Evolutionary conservation across 2,329 filamentous ascomycete species (phyloP), one percentile per base, ranked within the genome.

Genomic region (Monilinia polystroma): DNA sequence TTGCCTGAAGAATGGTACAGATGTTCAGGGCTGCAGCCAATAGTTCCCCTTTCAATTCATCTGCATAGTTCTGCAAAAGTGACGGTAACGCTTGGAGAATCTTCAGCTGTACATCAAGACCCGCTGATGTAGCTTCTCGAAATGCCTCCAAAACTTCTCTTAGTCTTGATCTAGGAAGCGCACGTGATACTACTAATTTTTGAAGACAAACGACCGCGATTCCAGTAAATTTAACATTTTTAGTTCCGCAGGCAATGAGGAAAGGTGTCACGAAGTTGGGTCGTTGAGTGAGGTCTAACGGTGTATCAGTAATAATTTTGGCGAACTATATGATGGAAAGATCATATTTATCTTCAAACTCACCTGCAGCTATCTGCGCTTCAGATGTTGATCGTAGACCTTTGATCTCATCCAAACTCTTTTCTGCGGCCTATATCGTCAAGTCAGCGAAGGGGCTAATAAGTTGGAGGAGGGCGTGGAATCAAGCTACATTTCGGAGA

Each of bases 71-170:
- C 72, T 97, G 93, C 32, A 98, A 80, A 47, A 99, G 79, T 1
- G 93, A 92, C 4, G 95, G 95, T 20, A 99, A 80, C 1, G 93
- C 92, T 77, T 99, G 95, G 18, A 99, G 81, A 63, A 98, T 95
- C 78, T 98, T 98, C 72, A 99, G 86, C 76, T 99, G 95, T 3
- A 97, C 90, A 79, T 99, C 95, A 68, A 97, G 80, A 18, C 87
- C 82, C 75, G 92, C 90, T 77, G 82, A 93, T 72, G 91, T 90
- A 59, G 91, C 93, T 76, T 97, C 91, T 76, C 90, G 90, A 72
- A 99, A 84, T 10, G 93, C 93, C 74, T 96, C 91, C 3, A 99
- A 83, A 18, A 97, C 90, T 77, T 97, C 93, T 76, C 89, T 90
- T 65, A 99, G 81, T 72, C 92, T 89, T 64, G 90, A 86, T 70